Evolutionary conservation across 1,284 basidiomycete species (phyloP).

Genomic region (Heterobasidion irregulare): DNA sequence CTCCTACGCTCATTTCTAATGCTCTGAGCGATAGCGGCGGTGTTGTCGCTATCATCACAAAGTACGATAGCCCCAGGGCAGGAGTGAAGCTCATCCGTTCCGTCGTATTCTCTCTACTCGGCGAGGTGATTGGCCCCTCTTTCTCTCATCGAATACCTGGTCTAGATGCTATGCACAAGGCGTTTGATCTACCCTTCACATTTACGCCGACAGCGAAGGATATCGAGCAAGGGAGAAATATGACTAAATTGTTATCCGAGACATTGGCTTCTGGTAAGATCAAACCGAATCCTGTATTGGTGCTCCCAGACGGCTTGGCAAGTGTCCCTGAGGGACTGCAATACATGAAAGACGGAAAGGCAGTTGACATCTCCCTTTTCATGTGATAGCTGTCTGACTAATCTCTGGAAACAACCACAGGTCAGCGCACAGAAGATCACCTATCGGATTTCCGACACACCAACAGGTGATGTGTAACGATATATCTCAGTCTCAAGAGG

Average conservation of each 20-base stretch:
- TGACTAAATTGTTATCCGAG: background rate
- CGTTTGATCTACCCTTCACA: background rate
- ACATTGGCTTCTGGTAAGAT: background rate
- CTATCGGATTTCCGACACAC: slow-evolving; percentile 8
- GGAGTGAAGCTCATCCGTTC: background rate
- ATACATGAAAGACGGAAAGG: slow-evolving; percentile 4
- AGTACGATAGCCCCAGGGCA: background rate
- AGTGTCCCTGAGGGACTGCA: slow-evolving; percentile 1
- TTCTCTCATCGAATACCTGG: background rate
- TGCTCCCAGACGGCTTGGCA: background rate
- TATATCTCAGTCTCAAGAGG: background rate
- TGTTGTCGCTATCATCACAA: background rate
- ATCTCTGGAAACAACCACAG: background rate
- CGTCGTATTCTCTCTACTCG: slow-evolving; percentile 1
- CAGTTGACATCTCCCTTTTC: background rate
- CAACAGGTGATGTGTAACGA: background rate
- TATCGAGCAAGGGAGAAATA: background rate
- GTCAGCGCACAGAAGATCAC: slow-evolving; percentile 8
- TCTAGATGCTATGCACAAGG: background rate
- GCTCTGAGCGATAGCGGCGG: slow-evolving; percentile 4
- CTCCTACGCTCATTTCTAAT: background rate
- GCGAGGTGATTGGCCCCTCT: background rate
- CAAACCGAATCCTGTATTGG: background rate
- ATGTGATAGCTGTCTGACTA: no score
- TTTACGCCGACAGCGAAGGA: background rate